phyloP scores from a whole-genome alignment of 2,329 filamentous ascomycete genomes.

The Claviceps quebecensis region DNA sequence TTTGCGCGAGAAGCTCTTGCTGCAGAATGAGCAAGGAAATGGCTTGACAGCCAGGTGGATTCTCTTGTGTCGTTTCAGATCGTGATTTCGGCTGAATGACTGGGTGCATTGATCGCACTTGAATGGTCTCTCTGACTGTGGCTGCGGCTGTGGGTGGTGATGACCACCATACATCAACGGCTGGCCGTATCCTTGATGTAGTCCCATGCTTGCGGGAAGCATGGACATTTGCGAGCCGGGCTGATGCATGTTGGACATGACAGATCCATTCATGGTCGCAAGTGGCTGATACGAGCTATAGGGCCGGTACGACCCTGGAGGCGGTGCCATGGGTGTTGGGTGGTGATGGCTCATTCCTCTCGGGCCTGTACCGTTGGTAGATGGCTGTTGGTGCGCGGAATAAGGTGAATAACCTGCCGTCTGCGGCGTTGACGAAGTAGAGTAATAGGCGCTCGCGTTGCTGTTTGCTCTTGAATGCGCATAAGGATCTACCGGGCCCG shows the following conservation, averaged over 20 bases:
- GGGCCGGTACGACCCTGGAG: conserved; percentile 32
- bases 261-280: conserved; percentile 48
- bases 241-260: conserved; percentile 67
- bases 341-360: conserved; percentile 23
- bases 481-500: conserved; percentile 46
- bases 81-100: conserved; percentile 92
- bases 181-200: conserved; percentile 39
- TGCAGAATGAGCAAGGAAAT: conserved; percentile 79
- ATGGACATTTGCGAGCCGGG: conserved; percentile 60
- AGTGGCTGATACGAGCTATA: conserved; percentile 36
- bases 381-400: conserved; percentile 26
- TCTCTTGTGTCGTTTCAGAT: conserved; percentile 87
- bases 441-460: conserved; percentile 44
- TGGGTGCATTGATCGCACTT: conserved; percentile 87
- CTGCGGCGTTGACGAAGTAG: conserved; percentile 35
- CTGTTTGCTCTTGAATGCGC: conserved; percentile 35
- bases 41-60: conserved; percentile 95
- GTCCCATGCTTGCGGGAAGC: conserved; percentile 42
- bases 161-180: conserved; percentile 47
- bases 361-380: conserved; percentile 28
- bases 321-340: conserved; percentile 27
- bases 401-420: conserved; percentile 32
- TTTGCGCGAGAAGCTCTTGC: conserved; percentile 94
- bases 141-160: conserved; percentile 32
- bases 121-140: conserved; percentile 69